Conservation (phyloP, 108 stramenopile species). For the Conticribra weissflogii region DNA sequence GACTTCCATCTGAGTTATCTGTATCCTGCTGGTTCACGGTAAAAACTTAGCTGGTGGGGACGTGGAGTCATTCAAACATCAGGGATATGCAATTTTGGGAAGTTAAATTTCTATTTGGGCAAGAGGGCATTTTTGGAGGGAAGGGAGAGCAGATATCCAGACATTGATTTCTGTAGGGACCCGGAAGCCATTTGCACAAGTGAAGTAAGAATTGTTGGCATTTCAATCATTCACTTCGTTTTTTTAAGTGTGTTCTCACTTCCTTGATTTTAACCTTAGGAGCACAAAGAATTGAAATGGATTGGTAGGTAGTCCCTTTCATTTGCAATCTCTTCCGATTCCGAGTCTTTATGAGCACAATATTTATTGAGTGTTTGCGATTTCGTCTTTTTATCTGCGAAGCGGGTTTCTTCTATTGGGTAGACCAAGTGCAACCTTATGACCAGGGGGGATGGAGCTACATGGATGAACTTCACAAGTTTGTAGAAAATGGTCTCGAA, state of each 20-base stretch:
- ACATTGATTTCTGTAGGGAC: slow-evolving; percentile 53
- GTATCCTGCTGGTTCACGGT: not conserved
- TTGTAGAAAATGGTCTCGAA: slow-evolving; percentile 26
- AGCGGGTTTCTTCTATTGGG: slow-evolving; percentile 63
- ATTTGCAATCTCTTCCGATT: not conserved
- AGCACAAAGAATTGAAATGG: slow-evolving; percentile 49
- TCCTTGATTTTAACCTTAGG: too few species aligned
- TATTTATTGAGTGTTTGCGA: not conserved
- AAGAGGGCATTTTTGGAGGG: slow-evolving; percentile 52
- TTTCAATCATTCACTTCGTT: too few species aligned
- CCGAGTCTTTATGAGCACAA: not conserved
- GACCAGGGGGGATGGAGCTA: slow-evolving; percentile 45
- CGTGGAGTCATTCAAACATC: slow-evolving; percentile 55
- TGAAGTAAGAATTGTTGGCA: too few species aligned
- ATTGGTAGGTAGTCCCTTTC: slow-evolving; percentile 25
- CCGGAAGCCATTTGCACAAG: slow-evolving; percentile 53
- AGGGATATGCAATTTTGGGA: slow-evolving; percentile 52
- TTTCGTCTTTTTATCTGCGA: not conserved
- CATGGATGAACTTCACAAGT: slow-evolving; percentile 29
- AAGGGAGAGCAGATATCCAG: slow-evolving; percentile 42
- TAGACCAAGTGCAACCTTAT: slow-evolving; percentile 48
- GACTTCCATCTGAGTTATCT: not conserved
- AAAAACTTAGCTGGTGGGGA: slow-evolving; percentile 50
- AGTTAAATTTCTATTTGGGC: slow-evolving; percentile 52
- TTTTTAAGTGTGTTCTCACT: too few species aligned